A percentile compares a stretch with the other conserved stretches of the same genome.
These are phyloP conservation scores for Dicorynia guianensis DNA, from an alignment of 306 rosid species.

Conservation along the genomic window DNA sequence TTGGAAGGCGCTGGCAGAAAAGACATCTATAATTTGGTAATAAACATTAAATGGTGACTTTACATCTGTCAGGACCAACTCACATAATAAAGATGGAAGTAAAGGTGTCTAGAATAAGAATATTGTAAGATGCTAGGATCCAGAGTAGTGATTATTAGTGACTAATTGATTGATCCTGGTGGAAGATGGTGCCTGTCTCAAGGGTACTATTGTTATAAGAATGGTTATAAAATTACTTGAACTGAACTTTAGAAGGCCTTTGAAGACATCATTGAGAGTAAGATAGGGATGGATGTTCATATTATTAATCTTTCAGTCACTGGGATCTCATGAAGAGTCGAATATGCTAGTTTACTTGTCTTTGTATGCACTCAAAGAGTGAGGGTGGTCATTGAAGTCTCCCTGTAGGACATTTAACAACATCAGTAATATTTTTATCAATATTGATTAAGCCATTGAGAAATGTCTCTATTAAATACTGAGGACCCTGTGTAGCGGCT, in stretches of 20 bases:
- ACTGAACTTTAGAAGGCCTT: conserved; percentile 1
- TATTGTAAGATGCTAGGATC: background rate
- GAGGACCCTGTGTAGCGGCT: background rate
- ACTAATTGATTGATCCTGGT: conserved; percentile 11
- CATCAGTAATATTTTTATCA: background rate
- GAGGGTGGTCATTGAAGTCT: background rate
- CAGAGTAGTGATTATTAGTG: background rate
- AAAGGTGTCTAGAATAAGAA: background rate
- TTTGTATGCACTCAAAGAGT: background rate
- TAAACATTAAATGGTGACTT: background rate
- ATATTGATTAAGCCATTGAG: background rate
- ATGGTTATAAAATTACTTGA: background rate
- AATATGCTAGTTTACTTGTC: background rate
- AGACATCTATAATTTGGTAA: conserved; percentile 1
- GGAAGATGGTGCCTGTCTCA: background rate
- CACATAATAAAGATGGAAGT: background rate
- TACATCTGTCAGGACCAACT: conserved; percentile 6
- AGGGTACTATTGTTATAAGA: background rate
- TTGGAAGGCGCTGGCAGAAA: background rate
- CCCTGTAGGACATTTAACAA: background rate
- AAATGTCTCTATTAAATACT: background rate
- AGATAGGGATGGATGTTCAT: conserved; percentile 10
- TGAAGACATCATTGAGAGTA: conserved; percentile 9
- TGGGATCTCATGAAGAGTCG: conserved; percentile 1
- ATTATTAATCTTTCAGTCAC: conserved; percentile 9